Conservation (phyloP, 1,284 basidiomycete genomes). For the Fomitopsis palustris region DNA sequence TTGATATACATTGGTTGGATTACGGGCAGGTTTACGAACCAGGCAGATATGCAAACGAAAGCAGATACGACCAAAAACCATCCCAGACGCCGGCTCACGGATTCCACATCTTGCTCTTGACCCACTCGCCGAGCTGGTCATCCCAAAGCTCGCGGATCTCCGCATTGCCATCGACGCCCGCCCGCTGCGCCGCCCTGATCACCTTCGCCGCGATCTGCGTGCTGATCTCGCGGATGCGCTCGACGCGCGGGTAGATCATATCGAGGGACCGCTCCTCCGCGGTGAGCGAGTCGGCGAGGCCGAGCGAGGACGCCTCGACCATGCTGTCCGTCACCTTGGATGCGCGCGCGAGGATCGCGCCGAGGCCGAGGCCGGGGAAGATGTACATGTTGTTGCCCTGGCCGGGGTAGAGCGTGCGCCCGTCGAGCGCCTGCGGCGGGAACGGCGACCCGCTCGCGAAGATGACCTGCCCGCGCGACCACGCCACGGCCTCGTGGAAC, state of each 20-base stretch:
- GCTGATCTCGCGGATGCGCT: conserved; percentile 84
- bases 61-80: too few species aligned
- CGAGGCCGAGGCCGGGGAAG: conserved; percentile 80
- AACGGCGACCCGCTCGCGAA: conserved; percentile 94
- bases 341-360: conserved; percentile 68
- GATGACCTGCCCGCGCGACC: conserved; percentile 72
- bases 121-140: conserved; percentile 47
- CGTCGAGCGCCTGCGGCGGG: conserved; percentile 58
- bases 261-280: conserved; percentile 63
- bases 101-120: conserved; percentile 69
- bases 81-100: conserved; percentile 32
- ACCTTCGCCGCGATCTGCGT: conserved; percentile 70
- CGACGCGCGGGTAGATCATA: conserved; percentile 74
- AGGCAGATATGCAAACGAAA: too few species aligned
- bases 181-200: conserved; percentile 75
- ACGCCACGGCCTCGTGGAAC: conserved; percentile 81
- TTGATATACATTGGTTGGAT: too few species aligned
- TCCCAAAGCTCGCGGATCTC: conserved; percentile 59
- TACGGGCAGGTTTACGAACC: too few species aligned
- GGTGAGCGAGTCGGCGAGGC: conserved; percentile 76
- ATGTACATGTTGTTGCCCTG: conserved; percentile 93
- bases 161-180: conserved; percentile 55
- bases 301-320: conserved; percentile 78
- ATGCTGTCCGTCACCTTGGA: conserved; percentile 71
- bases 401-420: conserved; percentile 70